Evolutionary conservation across 2,329 filamentous ascomycete genomes (phyloP).

Genomic region (Aspergillus alliaceus): DNA sequence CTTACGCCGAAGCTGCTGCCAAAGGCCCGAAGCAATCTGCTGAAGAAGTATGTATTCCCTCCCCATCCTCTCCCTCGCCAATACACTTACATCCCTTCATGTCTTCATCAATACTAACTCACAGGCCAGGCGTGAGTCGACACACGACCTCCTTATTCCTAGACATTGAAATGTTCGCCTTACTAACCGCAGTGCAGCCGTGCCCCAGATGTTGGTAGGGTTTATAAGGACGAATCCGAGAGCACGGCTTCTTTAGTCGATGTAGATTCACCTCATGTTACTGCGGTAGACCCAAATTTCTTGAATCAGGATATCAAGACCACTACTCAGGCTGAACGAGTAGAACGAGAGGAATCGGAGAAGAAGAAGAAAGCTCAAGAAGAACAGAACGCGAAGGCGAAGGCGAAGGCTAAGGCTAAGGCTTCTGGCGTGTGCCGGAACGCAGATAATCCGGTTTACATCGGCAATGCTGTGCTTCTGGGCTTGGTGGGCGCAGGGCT

Average conservation of each 20-base stretch:
- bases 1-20: conserved; percentile 50
- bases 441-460: conserved; percentile 47
- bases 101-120: conserved; percentile 13
- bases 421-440: conserved; percentile 34
- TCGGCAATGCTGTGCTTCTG: conserved; percentile 47
- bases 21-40: conserved; percentile 48
- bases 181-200: conserved; percentile 30
- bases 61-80: not conserved
- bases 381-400: conserved; percentile 30
- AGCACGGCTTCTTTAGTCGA: conserved; percentile 47
- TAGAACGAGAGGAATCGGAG: conserved; percentile 39
- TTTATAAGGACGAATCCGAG: conserved; percentile 42
- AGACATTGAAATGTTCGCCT: not conserved
- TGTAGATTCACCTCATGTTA: conserved; percentile 49
- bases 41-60: conserved; percentile 43
- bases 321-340: conserved; percentile 46
- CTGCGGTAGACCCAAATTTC: conserved; percentile 43
- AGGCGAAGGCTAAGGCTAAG: conserved; percentile 35
- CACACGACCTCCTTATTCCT: not conserved
- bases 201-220: conserved; percentile 39
- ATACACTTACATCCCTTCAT: not conserved
- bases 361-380: conserved; percentile 28
- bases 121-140: conserved; percentile 37
- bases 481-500: conserved; percentile 43
- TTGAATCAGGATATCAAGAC: conserved; percentile 45